Evolutionary conservation across 495 filamentous ascomycete species (phyloP).

Genomic region (Chlorociboria aeruginascens): DNA sequence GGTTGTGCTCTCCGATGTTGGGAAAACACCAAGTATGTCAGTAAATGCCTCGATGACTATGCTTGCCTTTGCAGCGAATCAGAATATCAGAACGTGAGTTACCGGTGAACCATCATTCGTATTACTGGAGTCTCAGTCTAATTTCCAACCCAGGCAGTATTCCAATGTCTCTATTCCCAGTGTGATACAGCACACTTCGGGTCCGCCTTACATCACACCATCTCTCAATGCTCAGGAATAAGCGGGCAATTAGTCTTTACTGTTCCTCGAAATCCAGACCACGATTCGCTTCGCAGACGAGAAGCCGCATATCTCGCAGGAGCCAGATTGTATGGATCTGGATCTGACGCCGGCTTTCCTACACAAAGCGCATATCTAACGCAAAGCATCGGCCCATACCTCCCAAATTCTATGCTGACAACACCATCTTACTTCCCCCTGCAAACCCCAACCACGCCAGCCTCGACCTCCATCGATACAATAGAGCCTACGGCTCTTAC

Average conservation of each 20-base stretch:
- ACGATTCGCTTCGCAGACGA: conserved; percentile 21
- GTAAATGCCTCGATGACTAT: conserved; percentile 16
- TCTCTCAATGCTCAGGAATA: conserved; percentile 21
- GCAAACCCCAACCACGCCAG: not conserved
- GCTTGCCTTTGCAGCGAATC: conserved; percentile 24
- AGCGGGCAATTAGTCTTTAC: conserved; percentile 23
- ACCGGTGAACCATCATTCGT: conserved; percentile 4
- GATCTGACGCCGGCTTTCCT: conserved; percentile 8
- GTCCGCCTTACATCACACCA: conserved; percentile 23
- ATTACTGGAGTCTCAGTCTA: not conserved
- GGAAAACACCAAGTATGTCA: conserved; percentile 30
- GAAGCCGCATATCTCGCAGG: conserved; percentile 26
- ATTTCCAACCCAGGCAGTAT: conserved; percentile 21
- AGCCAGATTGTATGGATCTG: conserved; percentile 10
- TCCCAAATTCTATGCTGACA: not conserved
- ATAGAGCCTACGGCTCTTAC: not conserved
- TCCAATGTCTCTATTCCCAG: conserved; percentile 31
- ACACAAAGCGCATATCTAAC: conserved; percentile 9
- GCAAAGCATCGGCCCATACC: not conserved
- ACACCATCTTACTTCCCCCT: not conserved
- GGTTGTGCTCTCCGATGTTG: conserved; percentile 22
- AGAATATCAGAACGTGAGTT: conserved; percentile 23
- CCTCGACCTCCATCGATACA: not conserved
- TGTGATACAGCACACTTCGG: conserved; percentile 27
- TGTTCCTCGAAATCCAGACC: conserved; percentile 16